These are phyloP conservation scores for Prunella vulgaris DNA, from an alignment of 257 asterid genomes.

Conservation along the genomic window DNA sequence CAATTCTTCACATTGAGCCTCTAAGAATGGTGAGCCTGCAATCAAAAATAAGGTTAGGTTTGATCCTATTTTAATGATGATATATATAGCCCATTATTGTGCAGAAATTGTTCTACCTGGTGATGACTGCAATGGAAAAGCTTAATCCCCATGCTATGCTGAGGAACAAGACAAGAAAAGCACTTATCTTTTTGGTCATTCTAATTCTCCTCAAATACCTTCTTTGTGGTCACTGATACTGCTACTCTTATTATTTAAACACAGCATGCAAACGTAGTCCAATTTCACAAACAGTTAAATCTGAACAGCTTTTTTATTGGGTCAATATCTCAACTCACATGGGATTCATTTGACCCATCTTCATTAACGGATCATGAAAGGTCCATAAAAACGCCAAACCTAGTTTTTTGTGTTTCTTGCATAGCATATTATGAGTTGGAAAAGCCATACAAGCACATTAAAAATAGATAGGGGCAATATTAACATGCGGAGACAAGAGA, in stretches of 20 bases:
- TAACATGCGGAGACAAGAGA: neutral
- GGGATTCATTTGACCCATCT: neutral
- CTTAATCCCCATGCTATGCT: slow-evolving; percentile 22
- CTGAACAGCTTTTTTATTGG: neutral
- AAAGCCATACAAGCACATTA: neutral
- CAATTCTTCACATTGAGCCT: slow-evolving; percentile 50
- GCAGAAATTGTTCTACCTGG: slow-evolving; percentile 38
- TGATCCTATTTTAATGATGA: neutral
- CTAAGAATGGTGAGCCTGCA: slow-evolving; percentile 51
- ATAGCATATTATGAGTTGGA: neutral
- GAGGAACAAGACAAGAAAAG: slow-evolving; percentile 25
- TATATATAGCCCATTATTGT: neutral
- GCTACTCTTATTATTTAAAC: slow-evolving; percentile 16
- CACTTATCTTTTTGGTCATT: slow-evolving; percentile 18
- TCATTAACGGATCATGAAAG: no score
- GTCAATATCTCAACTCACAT: neutral
- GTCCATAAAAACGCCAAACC: no score
- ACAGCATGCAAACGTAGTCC: neutral
- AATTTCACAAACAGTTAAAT: neutral
- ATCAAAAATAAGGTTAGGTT: neutral
- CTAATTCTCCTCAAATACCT: slow-evolving; percentile 9
- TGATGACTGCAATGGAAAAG: slow-evolving; percentile 36
- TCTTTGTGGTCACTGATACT: slow-evolving; percentile 15
- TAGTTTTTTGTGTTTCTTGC: neutral
- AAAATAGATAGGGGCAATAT: neutral